Evolutionary conservation across 2,329 filamentous ascomycete genomes (phyloP).

Genomic region (Cordyceps tenuipes): DNA sequence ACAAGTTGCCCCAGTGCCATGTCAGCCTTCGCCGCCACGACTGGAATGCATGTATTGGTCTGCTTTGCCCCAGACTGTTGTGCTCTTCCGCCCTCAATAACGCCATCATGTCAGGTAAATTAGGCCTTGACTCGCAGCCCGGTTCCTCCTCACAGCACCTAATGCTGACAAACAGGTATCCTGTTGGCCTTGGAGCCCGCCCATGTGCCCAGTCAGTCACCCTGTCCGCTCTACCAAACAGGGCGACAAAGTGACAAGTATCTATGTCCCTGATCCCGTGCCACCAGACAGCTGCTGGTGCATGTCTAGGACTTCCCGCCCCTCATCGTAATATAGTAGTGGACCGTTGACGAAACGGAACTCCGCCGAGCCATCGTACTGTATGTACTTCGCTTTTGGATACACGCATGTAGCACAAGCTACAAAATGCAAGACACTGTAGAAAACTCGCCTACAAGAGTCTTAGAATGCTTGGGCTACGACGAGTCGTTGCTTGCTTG

Average conservation of each 20-base stretch:
- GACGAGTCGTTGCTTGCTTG: background rate
- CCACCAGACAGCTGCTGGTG: constrained; percentile 7
- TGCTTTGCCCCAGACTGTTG: background rate
- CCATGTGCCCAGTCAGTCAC: background rate
- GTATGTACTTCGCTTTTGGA: background rate
- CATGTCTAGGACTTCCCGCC: background rate
- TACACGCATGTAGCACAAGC: background rate
- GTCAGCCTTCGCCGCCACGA: constrained; percentile 7
- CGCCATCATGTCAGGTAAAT: background rate
- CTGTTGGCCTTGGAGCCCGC: background rate
- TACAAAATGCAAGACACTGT: background rate
- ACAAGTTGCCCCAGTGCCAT: constrained; percentile 2
- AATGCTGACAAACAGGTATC: background rate
- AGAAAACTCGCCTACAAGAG: background rate
- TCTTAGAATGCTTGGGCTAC: background rate
- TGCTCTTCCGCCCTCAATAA: background rate
- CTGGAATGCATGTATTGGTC: background rate
- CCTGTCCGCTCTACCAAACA: background rate
- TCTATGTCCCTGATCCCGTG: constrained; percentile 1
- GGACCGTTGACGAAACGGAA: background rate
- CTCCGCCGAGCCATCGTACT: background rate
- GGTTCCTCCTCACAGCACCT: background rate
- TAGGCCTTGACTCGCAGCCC: background rate
- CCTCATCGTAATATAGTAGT: background rate
- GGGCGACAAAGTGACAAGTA: background rate